Evolutionary conservation across 768 basidiomycete genomes (phyloP).

Genomic region (Trametes cingulata): DNA sequence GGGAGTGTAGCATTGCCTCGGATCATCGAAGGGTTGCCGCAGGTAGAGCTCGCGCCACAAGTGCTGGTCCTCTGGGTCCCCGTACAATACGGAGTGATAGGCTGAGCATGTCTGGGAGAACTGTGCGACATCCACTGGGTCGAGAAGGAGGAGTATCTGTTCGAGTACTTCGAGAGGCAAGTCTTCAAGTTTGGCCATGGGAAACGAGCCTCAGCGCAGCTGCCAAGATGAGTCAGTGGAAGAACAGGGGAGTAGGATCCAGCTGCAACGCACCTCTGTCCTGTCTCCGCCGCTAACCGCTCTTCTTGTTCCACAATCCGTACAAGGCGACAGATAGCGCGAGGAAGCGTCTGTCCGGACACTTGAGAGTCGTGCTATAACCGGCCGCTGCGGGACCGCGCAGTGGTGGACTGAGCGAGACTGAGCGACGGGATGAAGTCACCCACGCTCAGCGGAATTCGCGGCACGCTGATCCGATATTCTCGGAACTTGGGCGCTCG

Average conservation of each 20-base stretch:
- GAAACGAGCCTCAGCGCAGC: not conserved
- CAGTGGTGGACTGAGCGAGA: no score
- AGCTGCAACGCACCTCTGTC: no score
- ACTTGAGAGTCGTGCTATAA: no score
- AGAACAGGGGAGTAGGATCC: no score
- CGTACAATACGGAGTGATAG: slow-evolving; percentile 48
- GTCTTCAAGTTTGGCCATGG: slow-evolving; percentile 22
- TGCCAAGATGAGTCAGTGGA: no score
- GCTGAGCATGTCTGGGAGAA: slow-evolving; percentile 52
- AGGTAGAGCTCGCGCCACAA: slow-evolving; percentile 69
- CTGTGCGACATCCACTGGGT: slow-evolving; percentile 60
- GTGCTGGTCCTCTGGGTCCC: slow-evolving; percentile 44
- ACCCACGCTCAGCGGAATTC: not conserved
- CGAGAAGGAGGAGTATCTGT: slow-evolving; percentile 52
- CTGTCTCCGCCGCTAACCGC: no score
- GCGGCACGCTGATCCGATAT: not conserved
- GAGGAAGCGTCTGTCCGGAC: no score
- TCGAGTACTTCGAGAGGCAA: slow-evolving; percentile 64
- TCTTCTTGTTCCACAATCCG: no score
- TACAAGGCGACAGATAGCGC: no score
- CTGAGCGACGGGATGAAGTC: slow-evolving; percentile 2
- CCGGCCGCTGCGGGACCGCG: no score
- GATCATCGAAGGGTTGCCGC: slow-evolving; percentile 62
- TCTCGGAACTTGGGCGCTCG: no score
- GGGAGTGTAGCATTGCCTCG: slow-evolving; percentile 46